A percentile compares a stretch with the other conserved stretches of the same genome.
These are phyloP conservation scores for Solanum piurae DNA, from an alignment of 257 asterid species.

Conservation along the genomic window DNA sequence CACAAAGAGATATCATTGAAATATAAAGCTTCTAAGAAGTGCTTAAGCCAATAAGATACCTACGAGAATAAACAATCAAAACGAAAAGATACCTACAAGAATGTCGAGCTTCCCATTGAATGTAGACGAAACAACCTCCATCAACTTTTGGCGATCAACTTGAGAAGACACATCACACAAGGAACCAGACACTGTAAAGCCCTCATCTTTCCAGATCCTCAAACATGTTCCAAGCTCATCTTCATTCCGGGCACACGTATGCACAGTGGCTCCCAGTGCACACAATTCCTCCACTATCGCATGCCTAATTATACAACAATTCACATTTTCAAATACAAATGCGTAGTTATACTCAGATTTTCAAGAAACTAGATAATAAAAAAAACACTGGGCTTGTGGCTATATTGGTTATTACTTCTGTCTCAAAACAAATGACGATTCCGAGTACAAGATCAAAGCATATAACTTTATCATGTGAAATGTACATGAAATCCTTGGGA, in stretches of 20 bases:
- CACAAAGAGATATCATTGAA: background rate
- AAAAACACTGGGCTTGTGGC: background rate
- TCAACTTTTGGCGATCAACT: conserved; percentile 31
- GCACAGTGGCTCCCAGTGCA: conserved; percentile 48
- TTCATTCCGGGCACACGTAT: conserved; percentile 47
- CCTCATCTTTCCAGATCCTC: conserved; percentile 39
- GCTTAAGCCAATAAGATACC: background rate
- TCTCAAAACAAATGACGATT: background rate
- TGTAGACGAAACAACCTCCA: conserved; percentile 22
- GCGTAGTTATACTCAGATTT: background rate
- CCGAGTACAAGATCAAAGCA: background rate
- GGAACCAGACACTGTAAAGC: conserved; percentile 41
- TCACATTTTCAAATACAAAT: background rate
- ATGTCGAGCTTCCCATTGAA: conserved; percentile 51
- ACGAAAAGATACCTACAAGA: conserved; percentile 28
- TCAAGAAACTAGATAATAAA: background rate
- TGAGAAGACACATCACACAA: conserved; percentile 45
- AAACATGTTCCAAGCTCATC: conserved; percentile 39
- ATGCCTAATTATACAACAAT: conserved; percentile 18
- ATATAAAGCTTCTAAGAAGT: background rate
- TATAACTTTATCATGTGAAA: background rate
- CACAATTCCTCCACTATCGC: conserved; percentile 67
- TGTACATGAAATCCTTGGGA: background rate
- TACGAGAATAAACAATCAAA: conserved; percentile 25
- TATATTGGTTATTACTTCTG: background rate